Base-by-base conservation (phyloP, 2,329 filamentous ascomycete genomes). In the Aspergillus jensenii region DNA sequence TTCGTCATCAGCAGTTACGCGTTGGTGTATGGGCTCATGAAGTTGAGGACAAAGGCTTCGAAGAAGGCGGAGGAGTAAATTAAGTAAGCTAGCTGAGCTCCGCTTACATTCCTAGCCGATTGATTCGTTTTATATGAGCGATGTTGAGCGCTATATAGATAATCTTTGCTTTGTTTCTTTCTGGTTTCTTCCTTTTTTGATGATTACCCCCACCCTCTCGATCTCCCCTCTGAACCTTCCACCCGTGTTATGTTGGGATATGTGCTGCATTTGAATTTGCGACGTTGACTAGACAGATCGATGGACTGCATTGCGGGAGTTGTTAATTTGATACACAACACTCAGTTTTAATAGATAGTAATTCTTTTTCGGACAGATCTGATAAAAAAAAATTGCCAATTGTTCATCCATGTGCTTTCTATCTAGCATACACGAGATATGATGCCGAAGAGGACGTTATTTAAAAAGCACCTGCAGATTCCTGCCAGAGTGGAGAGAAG, bases 1-100 rank as follows among this genome's bases (percentile, higher is more conserved):
- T 87, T 88, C 62, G 80, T 76, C 2, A 49, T 84, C 39, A 81
- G 78, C 56, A 82, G 79, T 1, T 88, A 87, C 62, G 73, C 67
- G 0, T 50, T 80, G 47, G 79, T 81, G 2, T 81, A 75, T 55
- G 40, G 64, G 44, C 63, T 74, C 53, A 74, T 74, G 71, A 74
- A 73, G 59, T 43, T 74, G 56, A 61, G 72, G 47, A 74, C 72
- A 4, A 74, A 74, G 65, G 62, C 65, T 12, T 70, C 66, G 15
- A 74, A 74, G 67, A 71, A 68, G 60, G 71, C 72, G 2, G 62
- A 71, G 58, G 21, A 40, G 4, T 71, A 59, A 63, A 31, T 31
- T 1, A 31, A 31, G 9, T 31, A 31, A 31, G 27, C 27, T 31
- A 31, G 12, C 39, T 56, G 7, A 14, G 35, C 3, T 52, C 3